phyloP scores from a whole-genome alignment of 2,329 filamentous ascomycete species.

The Bipolaris zeicola region DNA sequence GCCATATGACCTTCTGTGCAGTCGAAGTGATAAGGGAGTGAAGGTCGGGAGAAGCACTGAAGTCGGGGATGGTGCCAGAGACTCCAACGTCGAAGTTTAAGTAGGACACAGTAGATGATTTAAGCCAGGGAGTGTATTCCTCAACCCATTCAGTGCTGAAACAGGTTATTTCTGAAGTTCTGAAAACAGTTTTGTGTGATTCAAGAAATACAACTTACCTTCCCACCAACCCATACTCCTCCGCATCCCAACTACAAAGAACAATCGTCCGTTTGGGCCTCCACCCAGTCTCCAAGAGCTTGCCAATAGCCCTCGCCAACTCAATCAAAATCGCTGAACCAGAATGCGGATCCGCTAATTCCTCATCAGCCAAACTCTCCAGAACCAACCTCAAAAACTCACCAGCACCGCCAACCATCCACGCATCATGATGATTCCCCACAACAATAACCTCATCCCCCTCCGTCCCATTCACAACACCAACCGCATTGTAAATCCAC shows the following conservation, averaged over 20 bases:
- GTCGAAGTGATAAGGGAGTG: conserved; percentile 41
- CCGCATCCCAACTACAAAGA: conserved; percentile 51
- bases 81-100: conserved; percentile 57
- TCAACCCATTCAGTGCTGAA: conserved; percentile 55
- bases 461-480: conserved; percentile 69
- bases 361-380: background rate
- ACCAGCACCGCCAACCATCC: conserved; percentile 58
- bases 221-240: conserved; percentile 47
- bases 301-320: conserved; percentile 55
- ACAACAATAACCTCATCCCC: conserved; percentile 59
- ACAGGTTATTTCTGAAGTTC: conserved; percentile 15
- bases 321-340: conserved; percentile 57
- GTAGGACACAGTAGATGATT: conserved; percentile 51
- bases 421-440: conserved; percentile 60
- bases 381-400: background rate
- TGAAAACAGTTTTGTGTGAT: background rate
- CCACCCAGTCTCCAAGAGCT: conserved; percentile 56
- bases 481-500: conserved; percentile 78
- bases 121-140: conserved; percentile 56
- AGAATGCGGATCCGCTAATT: conserved; percentile 55
- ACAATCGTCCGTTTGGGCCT: conserved; percentile 49
- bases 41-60: conserved; percentile 49
- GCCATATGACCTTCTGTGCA: conserved; percentile 49
- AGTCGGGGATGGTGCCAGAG: conserved; percentile 49
- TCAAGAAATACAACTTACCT: background rate